phyloP scores from a whole-genome alignment of 768 basidiomycete species.

The Harrya chromipes region DNA sequence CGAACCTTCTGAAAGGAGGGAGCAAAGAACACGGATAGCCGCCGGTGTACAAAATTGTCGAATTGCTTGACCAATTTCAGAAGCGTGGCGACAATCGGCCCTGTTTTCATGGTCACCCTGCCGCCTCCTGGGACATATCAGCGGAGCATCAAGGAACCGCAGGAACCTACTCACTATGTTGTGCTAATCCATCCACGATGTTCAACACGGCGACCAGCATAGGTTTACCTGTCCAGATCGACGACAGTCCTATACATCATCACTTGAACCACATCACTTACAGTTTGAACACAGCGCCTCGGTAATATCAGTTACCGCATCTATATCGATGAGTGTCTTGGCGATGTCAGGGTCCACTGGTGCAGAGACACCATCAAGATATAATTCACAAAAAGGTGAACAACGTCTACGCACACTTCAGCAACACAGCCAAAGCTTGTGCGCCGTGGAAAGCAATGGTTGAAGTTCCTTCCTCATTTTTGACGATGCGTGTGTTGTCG shows the following conservation, averaged over 20 bases:
- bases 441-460: constrained; percentile 22
- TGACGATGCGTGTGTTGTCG: too few species aligned
- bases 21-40: constrained; percentile 25
- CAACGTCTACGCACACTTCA: too few species aligned
- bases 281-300: too few species aligned
- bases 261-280: too few species aligned
- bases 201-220: too few species aligned
- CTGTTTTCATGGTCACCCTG: constrained; percentile 6
- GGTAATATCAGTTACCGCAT: constrained; percentile 16
- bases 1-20: constrained; percentile 22
- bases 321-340: constrained; percentile 13
- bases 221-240: too few species aligned
- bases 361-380: not conserved
- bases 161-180: constrained; percentile 7
- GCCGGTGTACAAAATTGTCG: constrained; percentile 31
- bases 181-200: too few species aligned
- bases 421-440: constrained; percentile 26
- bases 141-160: not conserved
- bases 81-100: constrained; percentile 10
- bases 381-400: too few species aligned
- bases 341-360: constrained; percentile 15
- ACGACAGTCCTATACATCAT: too few species aligned
- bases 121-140: constrained; percentile 1
- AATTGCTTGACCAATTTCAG: constrained; percentile 16
- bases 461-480: constrained; percentile 16